Percentiles rank a stretch among this genome's conserved stretches.
Conservation (phyloP, 2,329 filamentous ascomycete genomes). For the Aureobasidium sp. region DNA sequence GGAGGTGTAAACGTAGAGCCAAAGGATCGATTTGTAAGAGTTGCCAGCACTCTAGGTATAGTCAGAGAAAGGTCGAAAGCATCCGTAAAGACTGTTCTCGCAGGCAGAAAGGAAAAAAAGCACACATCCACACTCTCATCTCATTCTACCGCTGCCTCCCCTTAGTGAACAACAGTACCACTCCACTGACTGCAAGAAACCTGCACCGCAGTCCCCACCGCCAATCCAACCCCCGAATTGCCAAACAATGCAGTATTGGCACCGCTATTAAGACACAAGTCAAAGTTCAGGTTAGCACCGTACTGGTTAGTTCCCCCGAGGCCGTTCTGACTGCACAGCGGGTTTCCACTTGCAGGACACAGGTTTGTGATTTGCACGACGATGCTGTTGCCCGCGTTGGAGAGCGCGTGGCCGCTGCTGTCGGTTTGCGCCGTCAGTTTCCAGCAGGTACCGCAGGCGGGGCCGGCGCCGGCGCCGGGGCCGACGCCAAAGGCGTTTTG, state of each 20-base stretch:
- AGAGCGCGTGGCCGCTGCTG: slow-evolving; percentile 21
- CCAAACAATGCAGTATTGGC: slow-evolving; percentile 31
- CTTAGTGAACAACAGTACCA: slow-evolving; percentile 17
- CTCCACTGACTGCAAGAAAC: slow-evolving; percentile 21
- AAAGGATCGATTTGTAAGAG: no score
- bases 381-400: slow-evolving; percentile 27
- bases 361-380: slow-evolving; percentile 35
- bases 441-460: slow-evolving; percentile 33
- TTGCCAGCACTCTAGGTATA: no score
- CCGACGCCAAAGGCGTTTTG: slow-evolving; percentile 33
- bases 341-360: slow-evolving; percentile 31
- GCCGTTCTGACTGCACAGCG: slow-evolving; percentile 29
- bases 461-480: slow-evolving; percentile 29
- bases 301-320: slow-evolving; percentile 29
- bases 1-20: no score
- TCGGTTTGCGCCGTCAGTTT: slow-evolving; percentile 29
- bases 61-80: no score
- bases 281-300: slow-evolving; percentile 34
- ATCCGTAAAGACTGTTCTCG: not conserved
- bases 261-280: slow-evolving; percentile 32
- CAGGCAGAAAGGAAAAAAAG: no score
- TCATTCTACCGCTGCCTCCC: not conserved
- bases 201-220: slow-evolving; percentile 26
- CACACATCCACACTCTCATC: no score
- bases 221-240: slow-evolving; percentile 23